Percentiles rank a stretch among this genome's conserved stretches.
These are phyloP conservation scores for Sporothrix euskadiensis DNA, from an alignment of 2,329 filamentous ascomycete genomes.

Conservation along the genomic window DNA sequence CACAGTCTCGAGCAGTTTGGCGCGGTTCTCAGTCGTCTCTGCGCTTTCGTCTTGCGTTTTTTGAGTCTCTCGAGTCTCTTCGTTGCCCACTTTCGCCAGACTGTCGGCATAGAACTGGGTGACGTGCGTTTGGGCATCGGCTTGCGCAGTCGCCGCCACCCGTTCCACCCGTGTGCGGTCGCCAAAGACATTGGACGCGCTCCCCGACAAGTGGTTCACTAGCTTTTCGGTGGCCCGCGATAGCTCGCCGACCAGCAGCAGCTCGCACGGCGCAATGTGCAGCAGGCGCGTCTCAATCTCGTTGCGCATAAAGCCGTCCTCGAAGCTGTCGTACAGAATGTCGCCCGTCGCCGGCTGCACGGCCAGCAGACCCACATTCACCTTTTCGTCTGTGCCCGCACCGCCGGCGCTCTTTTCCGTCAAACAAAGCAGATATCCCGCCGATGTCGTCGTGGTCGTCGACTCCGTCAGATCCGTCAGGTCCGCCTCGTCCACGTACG, in stretches of 20 bases:
- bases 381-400: slow-evolving; percentile 84
- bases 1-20: slow-evolving; percentile 78
- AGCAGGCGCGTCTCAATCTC: slow-evolving; percentile 94
- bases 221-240: slow-evolving; percentile 92
- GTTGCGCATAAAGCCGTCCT: slow-evolving; percentile 95
- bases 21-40: slow-evolving; percentile 53
- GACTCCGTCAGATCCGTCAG: slow-evolving; percentile 56
- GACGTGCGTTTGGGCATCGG: slow-evolving; percentile 84
- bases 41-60: not conserved
- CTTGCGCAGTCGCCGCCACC: slow-evolving; percentile 72
- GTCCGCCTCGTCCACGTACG: slow-evolving; percentile 93
- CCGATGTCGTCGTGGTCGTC: slow-evolving; percentile 41
- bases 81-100: slow-evolving; percentile 8
- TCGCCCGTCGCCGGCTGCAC: slow-evolving; percentile 96
- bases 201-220: slow-evolving; percentile 83
- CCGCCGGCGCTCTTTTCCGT: slow-evolving; percentile 70
- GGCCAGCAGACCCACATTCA: slow-evolving; percentile 86
- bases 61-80: not conserved
- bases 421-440: slow-evolving; percentile 87
- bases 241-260: slow-evolving; percentile 86
- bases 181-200: slow-evolving; percentile 87
- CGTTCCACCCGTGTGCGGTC: slow-evolving; percentile 86
- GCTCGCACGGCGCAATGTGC: slow-evolving; percentile 94
- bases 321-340: slow-evolving; percentile 92
- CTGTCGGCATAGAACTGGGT: slow-evolving; percentile 89